phyloP scores from a whole-genome alignment of 306 rosid species.

The Cicer judaicum region DNA sequence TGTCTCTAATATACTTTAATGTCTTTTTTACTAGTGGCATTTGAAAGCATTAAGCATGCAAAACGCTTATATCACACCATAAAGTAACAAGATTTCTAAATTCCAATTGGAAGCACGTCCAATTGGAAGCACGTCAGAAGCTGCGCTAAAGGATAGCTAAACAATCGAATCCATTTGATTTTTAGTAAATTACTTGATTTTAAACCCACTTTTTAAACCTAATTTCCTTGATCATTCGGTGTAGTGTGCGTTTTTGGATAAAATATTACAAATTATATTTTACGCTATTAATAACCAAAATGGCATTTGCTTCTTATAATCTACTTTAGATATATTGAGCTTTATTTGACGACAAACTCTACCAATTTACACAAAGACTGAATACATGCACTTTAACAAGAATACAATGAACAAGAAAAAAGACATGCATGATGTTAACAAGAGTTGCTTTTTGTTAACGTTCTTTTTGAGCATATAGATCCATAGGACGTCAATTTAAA shows the following conservation, averaged over 20 bases:
- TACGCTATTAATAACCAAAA: slow-evolving; percentile 19
- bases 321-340: neutral
- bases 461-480: neutral
- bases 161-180: neutral
- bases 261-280: neutral
- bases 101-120: slow-evolving; percentile 20
- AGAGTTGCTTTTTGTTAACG: neutral
- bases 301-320: slow-evolving; percentile 22
- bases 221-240: slow-evolving; percentile 1
- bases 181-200: neutral
- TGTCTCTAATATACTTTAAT: neutral
- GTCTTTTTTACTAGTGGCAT: neutral
- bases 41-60: slow-evolving; percentile 4
- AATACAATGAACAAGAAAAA: neutral
- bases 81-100: neutral
- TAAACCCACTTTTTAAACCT: neutral
- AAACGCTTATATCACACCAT: neutral
- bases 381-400: neutral
- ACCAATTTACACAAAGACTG: slow-evolving; percentile 3
- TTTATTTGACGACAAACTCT: slow-evolving; percentile 3
- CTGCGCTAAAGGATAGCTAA: neutral
- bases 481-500: neutral
- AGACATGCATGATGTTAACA: neutral
- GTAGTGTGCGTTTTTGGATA: slow-evolving; percentile 1
- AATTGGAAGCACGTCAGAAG: slow-evolving; percentile 29